Evolutionary conservation across 371 early-diverging fungal genomes (phyloP).

Genomic region (Mortierella sp.): DNA sequence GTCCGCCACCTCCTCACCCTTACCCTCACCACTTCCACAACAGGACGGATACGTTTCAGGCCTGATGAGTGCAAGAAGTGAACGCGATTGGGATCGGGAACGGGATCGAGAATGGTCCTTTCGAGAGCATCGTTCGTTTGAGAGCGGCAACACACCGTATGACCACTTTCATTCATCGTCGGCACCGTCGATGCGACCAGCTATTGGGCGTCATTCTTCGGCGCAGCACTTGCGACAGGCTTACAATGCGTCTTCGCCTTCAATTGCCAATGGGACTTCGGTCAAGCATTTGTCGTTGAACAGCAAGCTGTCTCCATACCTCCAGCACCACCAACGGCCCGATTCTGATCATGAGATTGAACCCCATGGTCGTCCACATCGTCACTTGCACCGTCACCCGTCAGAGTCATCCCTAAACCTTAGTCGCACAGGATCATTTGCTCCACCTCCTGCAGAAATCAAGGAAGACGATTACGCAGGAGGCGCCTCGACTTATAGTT

Average conservation of each 20-base stretch:
- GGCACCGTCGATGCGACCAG: constrained; percentile 18
- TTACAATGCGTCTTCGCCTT: constrained; percentile 31
- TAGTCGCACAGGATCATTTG: constrained; percentile 17
- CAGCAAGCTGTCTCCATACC: constrained; percentile 16
- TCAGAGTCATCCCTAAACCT: constrained; percentile 44
- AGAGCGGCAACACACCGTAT: constrained; percentile 15
- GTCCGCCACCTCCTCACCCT: constrained; percentile 1
- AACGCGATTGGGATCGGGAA: constrained; percentile 31
- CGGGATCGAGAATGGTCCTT: constrained; percentile 34
- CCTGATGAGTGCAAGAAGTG: background rate
- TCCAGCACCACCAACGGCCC: constrained; percentile 12
- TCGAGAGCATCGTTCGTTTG: constrained; percentile 14
- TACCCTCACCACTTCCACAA: constrained; percentile 19
- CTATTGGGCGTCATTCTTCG: constrained; percentile 36
- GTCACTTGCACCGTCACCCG: constrained; percentile 38
- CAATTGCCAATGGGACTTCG: constrained; percentile 27
- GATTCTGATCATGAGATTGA: constrained; percentile 40
- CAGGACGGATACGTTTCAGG: constrained; percentile 7
- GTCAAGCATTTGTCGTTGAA: constrained; percentile 26
- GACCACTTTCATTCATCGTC: constrained; percentile 22
- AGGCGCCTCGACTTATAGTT: constrained; percentile 4
- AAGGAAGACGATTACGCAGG: constrained; percentile 13
- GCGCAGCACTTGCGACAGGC: constrained; percentile 44
- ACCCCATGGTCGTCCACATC: constrained; percentile 23
- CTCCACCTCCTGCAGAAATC: background rate